Percentiles rank a stretch among this genome's conserved stretches.
These are phyloP conservation scores for Diaporthe sp. DNA, from an alignment of 2,329 filamentous ascomycete genomes.

Conservation along the genomic window DNA sequence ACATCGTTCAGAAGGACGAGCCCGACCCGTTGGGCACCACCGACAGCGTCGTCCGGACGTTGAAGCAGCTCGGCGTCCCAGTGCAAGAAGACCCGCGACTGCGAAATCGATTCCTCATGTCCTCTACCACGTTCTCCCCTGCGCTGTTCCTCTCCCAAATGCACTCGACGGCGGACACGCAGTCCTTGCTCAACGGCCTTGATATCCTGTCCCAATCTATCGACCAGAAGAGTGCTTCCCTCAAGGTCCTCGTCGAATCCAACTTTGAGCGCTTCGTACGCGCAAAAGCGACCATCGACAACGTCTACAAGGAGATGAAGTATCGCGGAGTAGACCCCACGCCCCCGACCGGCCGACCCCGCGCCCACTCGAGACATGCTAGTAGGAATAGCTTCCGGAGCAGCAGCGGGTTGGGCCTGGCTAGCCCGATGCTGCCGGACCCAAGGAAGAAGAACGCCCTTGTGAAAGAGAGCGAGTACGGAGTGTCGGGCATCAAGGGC, in stretches of 20 bases:
- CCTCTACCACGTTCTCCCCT: constrained; percentile 95
- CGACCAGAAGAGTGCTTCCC: constrained; percentile 95
- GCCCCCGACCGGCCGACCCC: constrained; percentile 52
- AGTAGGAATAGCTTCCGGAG: constrained; percentile 77
- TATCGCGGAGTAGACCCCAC: constrained; percentile 72
- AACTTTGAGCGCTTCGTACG: constrained; percentile 99
- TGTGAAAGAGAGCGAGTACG: constrained; percentile 92
- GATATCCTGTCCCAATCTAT: constrained; percentile 92
- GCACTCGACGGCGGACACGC: constrained; percentile 87
- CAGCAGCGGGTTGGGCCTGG: constrained; percentile 53
- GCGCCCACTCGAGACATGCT: constrained; percentile 73
- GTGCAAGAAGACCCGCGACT: constrained; percentile 87
- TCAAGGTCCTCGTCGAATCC: constrained; percentile 96
- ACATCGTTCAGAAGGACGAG: constrained; percentile 90
- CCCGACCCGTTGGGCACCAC: constrained; percentile 90
- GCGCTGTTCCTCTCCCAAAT: constrained; percentile 92
- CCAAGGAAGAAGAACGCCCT: constrained; percentile 88
- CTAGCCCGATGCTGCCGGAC: constrained; percentile 61
- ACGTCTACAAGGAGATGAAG: constrained; percentile 99
- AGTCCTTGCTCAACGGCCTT: constrained; percentile 83
- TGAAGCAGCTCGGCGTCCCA: constrained; percentile 82
- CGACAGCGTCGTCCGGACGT: constrained; percentile 85
- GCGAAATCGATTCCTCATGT: constrained; percentile 90
- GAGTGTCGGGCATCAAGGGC: constrained; percentile 87
- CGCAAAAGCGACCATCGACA: constrained; percentile 97